These are phyloP conservation scores for Chaetomium tenue DNA, from an alignment of 495 filamentous ascomycete genomes.

Conservation along the genomic window DNA sequence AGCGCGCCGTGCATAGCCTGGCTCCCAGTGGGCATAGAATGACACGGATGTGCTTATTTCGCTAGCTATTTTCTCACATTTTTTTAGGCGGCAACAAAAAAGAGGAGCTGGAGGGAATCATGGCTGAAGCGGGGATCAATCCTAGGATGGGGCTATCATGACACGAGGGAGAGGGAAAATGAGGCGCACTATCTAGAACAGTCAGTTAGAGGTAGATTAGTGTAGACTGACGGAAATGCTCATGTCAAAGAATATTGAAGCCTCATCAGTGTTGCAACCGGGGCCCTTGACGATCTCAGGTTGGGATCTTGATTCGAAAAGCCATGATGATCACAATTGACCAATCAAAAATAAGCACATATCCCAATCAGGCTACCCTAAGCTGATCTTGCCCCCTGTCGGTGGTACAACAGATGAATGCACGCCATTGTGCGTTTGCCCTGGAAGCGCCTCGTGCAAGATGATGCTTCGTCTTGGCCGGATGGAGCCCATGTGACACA, in stretches of 20 bases:
- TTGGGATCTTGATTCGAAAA: slow-evolving; percentile 12
- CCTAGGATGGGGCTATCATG: neutral
- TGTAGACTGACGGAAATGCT: slow-evolving; percentile 23
- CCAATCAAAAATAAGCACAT: slow-evolving; percentile 26
- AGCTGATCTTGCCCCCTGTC: slow-evolving; percentile 16
- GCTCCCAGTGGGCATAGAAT: neutral
- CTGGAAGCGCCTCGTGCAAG: slow-evolving; percentile 18
- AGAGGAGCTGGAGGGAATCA: neutral
- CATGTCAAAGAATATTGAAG: neutral
- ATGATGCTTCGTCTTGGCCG: slow-evolving; percentile 13
- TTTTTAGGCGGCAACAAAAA: slow-evolving; percentile 1
- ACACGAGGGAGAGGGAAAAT: neutral
- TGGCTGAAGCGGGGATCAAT: slow-evolving; percentile 1
- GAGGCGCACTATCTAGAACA: slow-evolving; percentile 29
- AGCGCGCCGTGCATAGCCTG: neutral
- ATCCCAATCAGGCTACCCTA: slow-evolving; percentile 28
- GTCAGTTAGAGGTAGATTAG: slow-evolving; percentile 35
- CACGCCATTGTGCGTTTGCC: slow-evolving; percentile 31
- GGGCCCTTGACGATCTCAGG: slow-evolving; percentile 1
- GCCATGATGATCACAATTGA: neutral
- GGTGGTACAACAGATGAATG: slow-evolving; percentile 29
- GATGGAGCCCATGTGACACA: slow-evolving; percentile 17
- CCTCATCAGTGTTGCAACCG: neutral
- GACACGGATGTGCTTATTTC: neutral
- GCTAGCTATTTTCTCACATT: neutral